phyloP scores from a whole-genome alignment of 73 alveolate genomes.

The Paramecium tetraurelia region DNA sequence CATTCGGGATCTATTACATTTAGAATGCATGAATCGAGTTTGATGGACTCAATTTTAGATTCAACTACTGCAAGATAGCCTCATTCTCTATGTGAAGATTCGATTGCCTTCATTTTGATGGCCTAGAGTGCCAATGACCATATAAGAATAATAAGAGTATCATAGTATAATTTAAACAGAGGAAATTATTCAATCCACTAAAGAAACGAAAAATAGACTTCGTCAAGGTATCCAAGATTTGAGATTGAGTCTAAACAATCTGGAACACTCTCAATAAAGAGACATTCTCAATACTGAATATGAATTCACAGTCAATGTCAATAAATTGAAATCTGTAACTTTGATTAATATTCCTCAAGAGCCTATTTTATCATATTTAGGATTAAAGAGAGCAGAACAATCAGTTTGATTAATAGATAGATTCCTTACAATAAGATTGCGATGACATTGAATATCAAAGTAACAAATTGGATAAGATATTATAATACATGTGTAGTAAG shows the following conservation, averaged over 20 bases:
- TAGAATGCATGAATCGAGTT: not conserved
- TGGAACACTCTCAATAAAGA: not conserved
- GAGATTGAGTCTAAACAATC: not conserved
- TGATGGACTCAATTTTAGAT: not conserved
- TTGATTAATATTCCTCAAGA: not conserved
- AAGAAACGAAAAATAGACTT: not conserved
- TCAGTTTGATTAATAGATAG: not conserved
- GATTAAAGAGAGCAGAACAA: not conserved
- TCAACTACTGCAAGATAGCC: not conserved
- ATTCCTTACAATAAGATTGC: not conserved
- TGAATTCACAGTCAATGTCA: not conserved
- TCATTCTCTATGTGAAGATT: conserved; percentile 14
- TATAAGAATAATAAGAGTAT: not conserved
- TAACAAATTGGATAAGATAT: not conserved
- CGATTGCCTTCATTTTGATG: not conserved
- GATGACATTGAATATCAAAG: not conserved
- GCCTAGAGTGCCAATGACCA: conserved; percentile 15
- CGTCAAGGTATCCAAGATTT: not conserved
- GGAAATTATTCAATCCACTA: conserved; percentile 1
- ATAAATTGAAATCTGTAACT: not conserved
- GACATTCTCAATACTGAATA: not conserved
- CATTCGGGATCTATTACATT: not conserved
- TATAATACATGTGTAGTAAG: not conserved
- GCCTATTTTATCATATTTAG: not conserved
- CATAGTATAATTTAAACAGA: not conserved